Conservation (phyloP, 1,139 yeast genomes). For the Candida tetrigidarum region DNA sequence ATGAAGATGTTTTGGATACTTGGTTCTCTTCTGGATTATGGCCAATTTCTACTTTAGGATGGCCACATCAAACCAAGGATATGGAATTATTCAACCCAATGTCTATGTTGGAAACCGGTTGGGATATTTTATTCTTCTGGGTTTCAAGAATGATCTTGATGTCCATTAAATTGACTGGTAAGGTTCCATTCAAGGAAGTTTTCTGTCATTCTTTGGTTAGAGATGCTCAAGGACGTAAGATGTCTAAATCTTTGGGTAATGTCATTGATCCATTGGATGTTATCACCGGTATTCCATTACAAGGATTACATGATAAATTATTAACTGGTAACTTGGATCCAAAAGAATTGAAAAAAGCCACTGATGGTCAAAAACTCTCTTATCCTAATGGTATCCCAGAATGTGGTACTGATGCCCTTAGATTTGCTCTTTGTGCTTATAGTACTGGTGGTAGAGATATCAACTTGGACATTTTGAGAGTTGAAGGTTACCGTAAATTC, state of each 20-base stretch:
- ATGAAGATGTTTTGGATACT: slow-evolving; percentile 97
- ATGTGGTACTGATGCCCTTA: slow-evolving; percentile 98
- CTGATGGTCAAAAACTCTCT: slow-evolving; percentile 83
- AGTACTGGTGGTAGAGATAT: slow-evolving; percentile 99
- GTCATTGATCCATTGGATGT: slow-evolving; percentile 97
- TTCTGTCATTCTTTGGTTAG: slow-evolving; percentile 98
- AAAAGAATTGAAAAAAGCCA: slow-evolving; percentile 85
- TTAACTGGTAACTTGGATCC: slow-evolving; percentile 86
- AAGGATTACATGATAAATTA: slow-evolving; percentile 79
- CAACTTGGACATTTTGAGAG: slow-evolving; percentile 93
- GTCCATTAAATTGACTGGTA: slow-evolving; percentile 88
- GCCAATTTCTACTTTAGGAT: slow-evolving; percentile 96
- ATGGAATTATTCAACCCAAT: slow-evolving; percentile 83
- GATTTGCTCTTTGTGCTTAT: slow-evolving; percentile 98
- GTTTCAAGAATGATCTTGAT: slow-evolving; percentile 95
- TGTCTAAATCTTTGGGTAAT: slow-evolving; percentile 97
- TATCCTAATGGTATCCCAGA: slow-evolving; percentile 99
- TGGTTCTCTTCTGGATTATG: slow-evolving; percentile 99
- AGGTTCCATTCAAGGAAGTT: slow-evolving; percentile 92
- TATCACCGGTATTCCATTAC: slow-evolving; percentile 82
- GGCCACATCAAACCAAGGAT: slow-evolving; percentile 86
- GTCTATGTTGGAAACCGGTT: slow-evolving; percentile 96
- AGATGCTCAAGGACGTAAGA: slow-evolving; percentile 99
- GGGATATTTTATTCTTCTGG: slow-evolving; percentile 99
- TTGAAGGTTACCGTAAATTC: slow-evolving; percentile 99